Percentiles rank a stretch among this genome's conserved stretches.
Conservation (phyloP, 2,329 filamentous ascomycete genomes). For the Escovopsis sp. region DNA sequence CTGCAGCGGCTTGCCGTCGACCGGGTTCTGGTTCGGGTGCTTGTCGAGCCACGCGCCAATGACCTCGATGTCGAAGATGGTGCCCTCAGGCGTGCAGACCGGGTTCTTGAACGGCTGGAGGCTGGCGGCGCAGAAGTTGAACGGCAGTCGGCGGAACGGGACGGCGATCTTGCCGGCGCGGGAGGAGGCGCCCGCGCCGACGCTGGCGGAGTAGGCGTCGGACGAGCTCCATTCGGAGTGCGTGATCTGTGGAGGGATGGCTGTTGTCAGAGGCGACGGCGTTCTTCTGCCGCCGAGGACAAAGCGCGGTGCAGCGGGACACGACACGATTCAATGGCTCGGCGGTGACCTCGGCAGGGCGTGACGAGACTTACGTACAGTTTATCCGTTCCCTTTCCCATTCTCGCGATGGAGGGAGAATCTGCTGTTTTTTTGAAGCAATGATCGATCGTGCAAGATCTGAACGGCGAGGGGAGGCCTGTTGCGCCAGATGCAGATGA, state of each 20-base stretch:
- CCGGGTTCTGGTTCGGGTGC: constrained; percentile 73
- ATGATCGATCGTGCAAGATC: not conserved
- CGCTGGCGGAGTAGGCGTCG: constrained; percentile 74
- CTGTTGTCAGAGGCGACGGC: too few species aligned
- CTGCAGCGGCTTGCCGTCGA: constrained; percentile 65
- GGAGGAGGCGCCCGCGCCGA: constrained; percentile 49
- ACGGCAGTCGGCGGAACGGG: constrained; percentile 78
- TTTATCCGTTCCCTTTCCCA: constrained; percentile 32
- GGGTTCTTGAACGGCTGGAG: constrained; percentile 91
- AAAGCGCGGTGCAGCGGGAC: too few species aligned
- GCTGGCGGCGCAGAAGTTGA: constrained; percentile 94
- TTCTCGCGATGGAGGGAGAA: too few species aligned
- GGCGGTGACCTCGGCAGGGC: not conserved
- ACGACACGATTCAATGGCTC: not conserved
- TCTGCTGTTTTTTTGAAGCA: too few species aligned
- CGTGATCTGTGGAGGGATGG: constrained; percentile 59
- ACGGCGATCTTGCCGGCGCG: constrained; percentile 31
- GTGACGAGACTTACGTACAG: constrained; percentile 22
- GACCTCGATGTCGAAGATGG: constrained; percentile 88
- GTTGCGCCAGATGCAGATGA: too few species aligned
- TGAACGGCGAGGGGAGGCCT: too few species aligned
- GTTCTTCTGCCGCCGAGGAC: too few species aligned
- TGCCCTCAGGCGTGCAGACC: constrained; percentile 77
- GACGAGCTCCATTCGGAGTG: constrained; percentile 95
- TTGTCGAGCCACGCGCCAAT: constrained; percentile 91